Evolutionary conservation across 495 filamentous ascomycete species (phyloP).

Genomic region (Cercophora sp.): DNA sequence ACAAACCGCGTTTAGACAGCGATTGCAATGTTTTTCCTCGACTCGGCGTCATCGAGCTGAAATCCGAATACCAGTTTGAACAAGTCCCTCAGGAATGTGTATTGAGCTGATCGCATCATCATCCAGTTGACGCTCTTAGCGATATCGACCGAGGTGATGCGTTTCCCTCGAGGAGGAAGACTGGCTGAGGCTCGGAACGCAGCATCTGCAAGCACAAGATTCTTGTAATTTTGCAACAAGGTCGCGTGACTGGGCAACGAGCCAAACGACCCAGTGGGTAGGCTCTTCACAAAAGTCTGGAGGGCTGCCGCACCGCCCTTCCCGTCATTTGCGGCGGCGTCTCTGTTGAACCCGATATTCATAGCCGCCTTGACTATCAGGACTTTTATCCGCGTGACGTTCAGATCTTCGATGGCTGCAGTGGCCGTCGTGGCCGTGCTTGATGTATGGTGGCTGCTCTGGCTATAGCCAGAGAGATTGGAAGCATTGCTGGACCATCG

Average conservation of each 20-base stretch:
- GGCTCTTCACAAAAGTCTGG: slow-evolving; percentile 67
- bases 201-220: slow-evolving; percentile 64
- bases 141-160: slow-evolving; percentile 64
- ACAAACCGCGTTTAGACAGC: slow-evolving; percentile 33
- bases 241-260: slow-evolving; percentile 62
- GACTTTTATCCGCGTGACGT: slow-evolving; percentile 67
- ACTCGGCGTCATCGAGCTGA: slow-evolving; percentile 67
- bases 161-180: slow-evolving; percentile 51
- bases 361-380: slow-evolving; percentile 79
- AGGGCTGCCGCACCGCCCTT: slow-evolving; percentile 44
- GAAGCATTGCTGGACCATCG: slow-evolving; percentile 75
- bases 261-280: slow-evolving; percentile 75
- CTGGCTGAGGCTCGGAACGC: slow-evolving; percentile 54
- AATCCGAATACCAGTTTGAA: slow-evolving; percentile 84
- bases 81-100: slow-evolving; percentile 72
- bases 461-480: slow-evolving; percentile 68
- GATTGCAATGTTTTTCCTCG: slow-evolving; percentile 49
- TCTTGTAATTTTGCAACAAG: slow-evolving; percentile 73
- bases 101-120: slow-evolving; percentile 48
- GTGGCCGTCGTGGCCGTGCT: slow-evolving; percentile 72
- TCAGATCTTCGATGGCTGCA: slow-evolving; percentile 58
- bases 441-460: slow-evolving; percentile 64
- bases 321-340: slow-evolving; percentile 33
- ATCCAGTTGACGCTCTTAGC: slow-evolving; percentile 73
- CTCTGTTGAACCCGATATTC: slow-evolving; percentile 65